A percentile compares a stretch with the other conserved stretches of the same genome.
Conservation (phyloP, 768 basidiomycete genomes). For the Rhodotorula kratochvilovae region DNA sequence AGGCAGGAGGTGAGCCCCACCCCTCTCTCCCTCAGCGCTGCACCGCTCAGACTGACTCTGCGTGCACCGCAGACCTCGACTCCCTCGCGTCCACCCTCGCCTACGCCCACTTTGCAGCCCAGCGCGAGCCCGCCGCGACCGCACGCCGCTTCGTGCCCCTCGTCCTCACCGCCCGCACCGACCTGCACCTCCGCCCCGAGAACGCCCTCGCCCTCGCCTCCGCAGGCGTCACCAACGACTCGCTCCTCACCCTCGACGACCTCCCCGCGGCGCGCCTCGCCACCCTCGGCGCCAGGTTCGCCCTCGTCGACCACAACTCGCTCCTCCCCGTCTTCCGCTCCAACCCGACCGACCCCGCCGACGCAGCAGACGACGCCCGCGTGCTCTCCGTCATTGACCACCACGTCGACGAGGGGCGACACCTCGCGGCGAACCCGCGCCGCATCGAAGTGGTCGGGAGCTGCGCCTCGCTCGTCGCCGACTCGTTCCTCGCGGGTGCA, state of each 20-base stretch:
- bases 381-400: slow-evolving; percentile 84
- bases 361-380: slow-evolving; percentile 48
- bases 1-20: slow-evolving; percentile 72
- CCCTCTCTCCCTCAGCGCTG: not conserved
- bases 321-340: slow-evolving; percentile 53
- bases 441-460: slow-evolving; percentile 66
- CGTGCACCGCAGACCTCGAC: slow-evolving; percentile 69
- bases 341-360: slow-evolving; percentile 19
- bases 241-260: slow-evolving; percentile 68
- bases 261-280: slow-evolving; percentile 51
- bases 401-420: slow-evolving; percentile 74
- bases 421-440: slow-evolving; percentile 61
- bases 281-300: slow-evolving; percentile 59
- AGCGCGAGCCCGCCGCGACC: slow-evolving; percentile 32
- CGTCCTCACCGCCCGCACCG: slow-evolving; percentile 62
- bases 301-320: slow-evolving; percentile 86
- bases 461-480: slow-evolving; percentile 66
- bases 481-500: slow-evolving; percentile 42
- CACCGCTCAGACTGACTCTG: not conserved
- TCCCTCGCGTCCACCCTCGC: slow-evolving; percentile 78
- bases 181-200: slow-evolving; percentile 77
- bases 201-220: slow-evolving; percentile 70
- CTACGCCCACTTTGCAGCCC: slow-evolving; percentile 69
- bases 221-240: slow-evolving; percentile 55
- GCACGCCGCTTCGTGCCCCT: slow-evolving; percentile 59